Evolutionary conservation across 1,139 yeast species (phyloP).

Genomic region (Wickerhamomyces sp.): DNA sequence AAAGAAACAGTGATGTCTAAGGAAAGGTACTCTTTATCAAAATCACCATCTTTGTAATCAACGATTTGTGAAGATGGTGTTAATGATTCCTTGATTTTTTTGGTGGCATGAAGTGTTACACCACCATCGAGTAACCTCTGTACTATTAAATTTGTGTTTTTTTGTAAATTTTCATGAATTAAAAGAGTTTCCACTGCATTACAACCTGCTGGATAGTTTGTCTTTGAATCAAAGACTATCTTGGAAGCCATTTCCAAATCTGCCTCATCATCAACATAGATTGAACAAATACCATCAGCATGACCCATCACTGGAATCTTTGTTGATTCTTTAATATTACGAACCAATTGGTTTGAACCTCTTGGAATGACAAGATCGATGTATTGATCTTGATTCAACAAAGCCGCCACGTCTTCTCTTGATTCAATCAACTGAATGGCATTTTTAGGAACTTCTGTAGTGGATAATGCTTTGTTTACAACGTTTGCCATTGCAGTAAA

Average conservation of each 20-base stretch:
- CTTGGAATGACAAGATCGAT: conserved; percentile 96
- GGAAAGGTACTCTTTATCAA: conserved; percentile 78
- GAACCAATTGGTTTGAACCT: conserved; percentile 89
- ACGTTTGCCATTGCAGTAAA: conserved; percentile 77
- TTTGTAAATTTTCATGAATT: conserved; percentile 49
- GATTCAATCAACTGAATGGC: conserved; percentile 86
- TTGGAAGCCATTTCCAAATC: conserved; percentile 71
- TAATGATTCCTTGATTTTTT: conserved; percentile 37
- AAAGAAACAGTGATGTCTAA: conserved; percentile 72
- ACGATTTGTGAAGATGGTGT: conserved; percentile 28
- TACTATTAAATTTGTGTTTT: conserved; percentile 39
- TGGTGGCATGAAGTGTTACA: conserved; percentile 67
- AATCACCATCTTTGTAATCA: conserved; percentile 54
- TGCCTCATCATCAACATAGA: conserved; percentile 73
- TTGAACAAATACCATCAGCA: conserved; percentile 95
- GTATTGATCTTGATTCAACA: conserved; percentile 78
- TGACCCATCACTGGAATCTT: conserved; percentile 97
- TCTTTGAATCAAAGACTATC: conserved; percentile 79
- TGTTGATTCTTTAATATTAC: conserved; percentile 77
- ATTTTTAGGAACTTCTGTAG: conserved; percentile 65
- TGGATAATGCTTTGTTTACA: conserved; percentile 52
- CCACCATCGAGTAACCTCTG: conserved; percentile 52
- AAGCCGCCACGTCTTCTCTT: conserved; percentile 82
- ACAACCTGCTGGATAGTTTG: conserved; percentile 98
- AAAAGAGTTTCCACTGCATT: conserved; percentile 90